Evolutionary conservation across 139 green algal genomes (phyloP), one percentile per base, ranked within the genome.

Genomic region (Dunaliella primolecta): DNA sequence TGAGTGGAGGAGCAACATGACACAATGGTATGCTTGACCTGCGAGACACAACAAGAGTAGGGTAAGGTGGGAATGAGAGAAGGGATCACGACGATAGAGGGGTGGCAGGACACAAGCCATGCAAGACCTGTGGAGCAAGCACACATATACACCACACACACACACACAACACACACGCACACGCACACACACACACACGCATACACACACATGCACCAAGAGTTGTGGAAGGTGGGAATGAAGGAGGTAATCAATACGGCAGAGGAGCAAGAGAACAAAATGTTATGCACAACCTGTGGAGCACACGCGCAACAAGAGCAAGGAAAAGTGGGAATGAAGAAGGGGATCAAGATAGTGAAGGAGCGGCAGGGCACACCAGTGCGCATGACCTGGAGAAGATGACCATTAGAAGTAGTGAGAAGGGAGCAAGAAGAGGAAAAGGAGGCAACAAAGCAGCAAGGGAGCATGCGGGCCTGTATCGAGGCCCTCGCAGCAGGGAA

Each of bases 21-120:
- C 35, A 97, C 36, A 29, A 92, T 89, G 21, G 92, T 92, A 30
- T 94, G 89, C 20, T 96, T 89, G 27, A 94, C 84, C 75, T 75
- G 29, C 75, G 79, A 7, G 31, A 7, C 74, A 79, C 7, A 21
- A 79, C 7, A 20, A 23, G 56, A 20, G 23, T 20, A n/a, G 20
- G 23, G 56, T 20, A 72, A 20, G 23, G 20, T n/a, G 56, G 56
- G 20, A 72, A 23, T 20, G 56, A 72, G 20, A 72, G 20, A 20
- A 23, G 20, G 56, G 56, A 23, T 72, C n/a, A n/a, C n/a, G n/a
- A n/a, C n/a, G n/a, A n/a, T n/a, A n/a, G n/a, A n/a, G n/a, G n/a
- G n/a, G n/a, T n/a, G n/a, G n/a, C n/a, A n/a, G n/a, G n/a, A n/a
- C n/a, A n/a, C n/a, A 29, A 23, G 56, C 56, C 56, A 29, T 72